Evolutionary conservation across 345 rosid genomes (phyloP).

Genomic region (Geranium rotundifolium): DNA sequence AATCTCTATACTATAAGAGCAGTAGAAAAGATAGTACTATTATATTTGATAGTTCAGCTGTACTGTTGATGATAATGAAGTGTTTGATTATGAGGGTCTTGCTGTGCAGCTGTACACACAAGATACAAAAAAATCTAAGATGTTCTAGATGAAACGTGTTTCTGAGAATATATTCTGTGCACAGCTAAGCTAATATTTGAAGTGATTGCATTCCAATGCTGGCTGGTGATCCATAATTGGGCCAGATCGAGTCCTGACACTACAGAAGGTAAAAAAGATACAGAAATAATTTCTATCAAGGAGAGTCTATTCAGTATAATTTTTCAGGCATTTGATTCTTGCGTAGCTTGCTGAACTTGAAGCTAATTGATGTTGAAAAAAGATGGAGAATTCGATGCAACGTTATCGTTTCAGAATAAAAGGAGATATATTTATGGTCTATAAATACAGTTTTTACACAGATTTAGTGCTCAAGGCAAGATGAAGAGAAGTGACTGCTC

Average conservation of each 20-base stretch:
- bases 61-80: too few relatives aligned
- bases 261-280: too few relatives aligned
- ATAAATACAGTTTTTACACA: constrained; percentile 16
- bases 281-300: too few relatives aligned
- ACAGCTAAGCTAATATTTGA: not conserved
- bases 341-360: not conserved
- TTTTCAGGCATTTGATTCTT: not conserved
- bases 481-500: constrained; percentile 13
- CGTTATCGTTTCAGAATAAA: constrained; percentile 9
- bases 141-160: not conserved
- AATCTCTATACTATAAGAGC: too few relatives aligned
- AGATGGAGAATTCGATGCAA: constrained; percentile 26
- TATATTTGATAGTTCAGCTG: too few relatives aligned
- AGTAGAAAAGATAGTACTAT: too few relatives aligned
- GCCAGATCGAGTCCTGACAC: not conserved
- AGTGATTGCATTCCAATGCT: not conserved
- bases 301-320: too few relatives aligned
- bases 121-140: not conserved
- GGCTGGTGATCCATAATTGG: not conserved
- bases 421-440: constrained; percentile 10
- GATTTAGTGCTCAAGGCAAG: not conserved
- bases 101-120: too few relatives aligned
- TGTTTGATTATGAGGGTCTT: too few relatives aligned
- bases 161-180: not conserved
- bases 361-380: not conserved